Evolutionary conservation across 2,329 filamentous ascomycete species (phyloP), one percentile per base, ranked within the genome.

Genomic region (Acephala macrosclerotiorum): DNA sequence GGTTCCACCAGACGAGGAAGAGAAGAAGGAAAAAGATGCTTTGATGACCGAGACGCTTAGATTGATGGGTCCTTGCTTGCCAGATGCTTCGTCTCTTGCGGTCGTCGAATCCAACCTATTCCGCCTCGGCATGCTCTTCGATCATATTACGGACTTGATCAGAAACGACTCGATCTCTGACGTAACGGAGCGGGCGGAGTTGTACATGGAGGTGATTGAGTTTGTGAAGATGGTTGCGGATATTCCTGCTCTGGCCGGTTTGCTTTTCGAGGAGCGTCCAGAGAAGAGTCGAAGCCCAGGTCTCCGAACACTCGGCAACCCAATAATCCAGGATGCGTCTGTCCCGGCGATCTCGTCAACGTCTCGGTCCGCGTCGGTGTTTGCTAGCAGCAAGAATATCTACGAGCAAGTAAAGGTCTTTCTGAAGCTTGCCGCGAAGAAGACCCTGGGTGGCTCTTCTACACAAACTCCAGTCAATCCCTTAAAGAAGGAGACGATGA

Each of bases 101-200:
- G 36, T 36, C 2, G 9, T 59, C 36, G 66, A 67, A 38, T 26
- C 62, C 22, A 49, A 42, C 26, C 58, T 72, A 18, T 65, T 70
- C 49, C 64, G 64, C 7, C 26, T 68, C 5, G 66, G 70, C 57
- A 63, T 63, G 2, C 42, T 72, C 29, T 61, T 72, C 20, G 70
- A 72, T 47, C 61, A 38, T 38, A 62, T 70, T 42, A 63, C 63
- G 3, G 61, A 69, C 36, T 38, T 69, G 45, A 56, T 72, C 29
- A 65, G 66, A 9, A 70, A 72, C 59, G 68, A 72, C 22, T 70
- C 70, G 8, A 69, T 72, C n/a, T 60, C 61, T 11, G 68, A 70
- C 35, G 65, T 70, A 20, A 68, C 63, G 3, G 47, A 67, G 29
- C 59, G 68, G 12, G 56, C 57, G 1, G 60, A 68, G 0, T 58